Evolutionary conservation across 1,284 basidiomycete genomes (phyloP).

Genomic region (Malassezia nana): DNA sequence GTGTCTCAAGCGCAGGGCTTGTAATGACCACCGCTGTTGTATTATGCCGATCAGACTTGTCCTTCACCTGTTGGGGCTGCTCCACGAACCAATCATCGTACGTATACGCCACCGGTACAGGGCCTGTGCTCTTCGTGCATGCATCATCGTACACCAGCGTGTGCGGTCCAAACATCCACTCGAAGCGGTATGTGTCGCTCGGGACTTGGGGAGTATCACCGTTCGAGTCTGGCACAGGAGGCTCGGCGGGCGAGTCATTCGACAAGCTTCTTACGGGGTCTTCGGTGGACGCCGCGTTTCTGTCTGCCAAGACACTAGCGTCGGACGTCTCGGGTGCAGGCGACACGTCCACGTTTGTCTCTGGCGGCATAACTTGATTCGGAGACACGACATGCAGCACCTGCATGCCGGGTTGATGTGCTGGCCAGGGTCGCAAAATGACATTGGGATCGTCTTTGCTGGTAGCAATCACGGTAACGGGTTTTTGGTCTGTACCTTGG

Average conservation of each 20-base stretch:
- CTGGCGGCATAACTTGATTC: too few species aligned
- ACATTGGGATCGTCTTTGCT: too few species aligned
- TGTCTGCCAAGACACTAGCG: too few species aligned
- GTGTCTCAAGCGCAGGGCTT: not conserved
- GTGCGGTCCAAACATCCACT: slow-evolving; percentile 10
- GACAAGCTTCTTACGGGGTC: too few species aligned
- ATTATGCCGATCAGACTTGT: not conserved
- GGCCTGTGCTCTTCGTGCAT: not conserved
- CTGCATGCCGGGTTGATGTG: too few species aligned
- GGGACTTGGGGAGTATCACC: not conserved
- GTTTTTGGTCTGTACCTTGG: too few species aligned
- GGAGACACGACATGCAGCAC: too few species aligned
- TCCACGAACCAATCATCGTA: slow-evolving; percentile 16
- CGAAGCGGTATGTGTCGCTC: not conserved
- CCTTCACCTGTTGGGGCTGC: not conserved
- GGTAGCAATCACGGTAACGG: too few species aligned
- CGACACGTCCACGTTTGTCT: too few species aligned
- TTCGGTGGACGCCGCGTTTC: too few species aligned
- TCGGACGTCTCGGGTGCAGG: too few species aligned
- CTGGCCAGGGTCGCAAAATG: too few species aligned
- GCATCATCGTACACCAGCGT: slow-evolving; percentile 9
- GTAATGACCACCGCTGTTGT: not conserved
- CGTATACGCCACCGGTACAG: slow-evolving; percentile 11
- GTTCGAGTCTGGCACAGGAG: not conserved
- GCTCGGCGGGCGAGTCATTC: not conserved